A percentile compares a stretch with the other conserved stretches of the same genome.
Evolutionary conservation across 2,329 filamentous ascomycete genomes (phyloP).

Genomic region (Trichoderma afroharzianum): DNA sequence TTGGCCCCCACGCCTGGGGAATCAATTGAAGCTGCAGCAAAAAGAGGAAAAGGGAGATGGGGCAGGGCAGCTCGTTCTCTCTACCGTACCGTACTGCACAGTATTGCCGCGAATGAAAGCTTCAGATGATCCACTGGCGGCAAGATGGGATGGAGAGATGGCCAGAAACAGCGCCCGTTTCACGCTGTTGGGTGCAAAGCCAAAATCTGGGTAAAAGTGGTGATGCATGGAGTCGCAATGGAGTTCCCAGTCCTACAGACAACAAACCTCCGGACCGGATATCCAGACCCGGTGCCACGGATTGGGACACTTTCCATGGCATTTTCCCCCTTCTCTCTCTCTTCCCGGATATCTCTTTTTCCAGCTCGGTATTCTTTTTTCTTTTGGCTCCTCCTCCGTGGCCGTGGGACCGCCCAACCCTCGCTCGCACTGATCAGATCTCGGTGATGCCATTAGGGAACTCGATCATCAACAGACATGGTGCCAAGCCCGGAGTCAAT

Average conservation of each 20-base stretch:
- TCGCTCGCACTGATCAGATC: not conserved
- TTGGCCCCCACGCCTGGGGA: conserved; percentile 11
- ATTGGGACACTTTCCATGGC: not conserved
- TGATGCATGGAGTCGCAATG: not conserved
- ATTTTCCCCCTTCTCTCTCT: not conserved
- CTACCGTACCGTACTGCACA: not conserved
- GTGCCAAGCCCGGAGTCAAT: conserved; percentile 10
- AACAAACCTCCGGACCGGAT: not conserved
- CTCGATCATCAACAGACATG: not conserved
- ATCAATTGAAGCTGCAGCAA: conserved; percentile 2
- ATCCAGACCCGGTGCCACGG: not conserved
- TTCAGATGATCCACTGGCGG: not conserved
- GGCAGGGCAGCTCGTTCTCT: not conserved
- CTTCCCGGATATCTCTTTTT: not conserved
- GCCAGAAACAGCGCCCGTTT: conserved; percentile 5
- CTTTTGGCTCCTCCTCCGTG: not conserved
- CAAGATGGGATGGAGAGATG: conserved; percentile 6
- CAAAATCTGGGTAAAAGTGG: not conserved
- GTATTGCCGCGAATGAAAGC: not conserved
- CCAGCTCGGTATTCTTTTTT: not conserved
- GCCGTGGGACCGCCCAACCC: not conserved
- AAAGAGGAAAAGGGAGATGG: not conserved
- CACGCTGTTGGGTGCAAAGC: not conserved
- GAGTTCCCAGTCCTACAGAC: not conserved
- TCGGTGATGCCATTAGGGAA: not conserved